phyloP scores from a whole-genome alignment of 306 rosid genomes.

The Vigna angularis region DNA sequence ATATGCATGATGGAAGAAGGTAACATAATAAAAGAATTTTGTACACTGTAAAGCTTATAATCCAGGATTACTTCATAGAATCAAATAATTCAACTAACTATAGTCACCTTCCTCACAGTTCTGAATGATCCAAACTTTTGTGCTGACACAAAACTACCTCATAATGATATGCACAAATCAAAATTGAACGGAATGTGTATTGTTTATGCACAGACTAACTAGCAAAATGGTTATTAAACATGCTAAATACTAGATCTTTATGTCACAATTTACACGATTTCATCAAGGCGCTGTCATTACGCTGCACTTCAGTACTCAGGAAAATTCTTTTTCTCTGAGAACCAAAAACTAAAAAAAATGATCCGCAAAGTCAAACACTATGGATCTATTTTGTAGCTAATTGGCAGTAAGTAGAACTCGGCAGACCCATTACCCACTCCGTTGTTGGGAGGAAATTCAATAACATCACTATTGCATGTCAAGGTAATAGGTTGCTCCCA shows the following conservation, averaged over 20 bases:
- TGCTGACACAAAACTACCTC: constrained; percentile 7
- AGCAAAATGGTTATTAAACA: background rate
- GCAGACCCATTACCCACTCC: background rate
- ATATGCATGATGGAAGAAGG: no score
- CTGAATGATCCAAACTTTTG: background rate
- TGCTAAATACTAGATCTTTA: background rate
- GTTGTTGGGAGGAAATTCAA: background rate
- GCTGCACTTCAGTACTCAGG: background rate
- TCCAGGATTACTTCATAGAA: background rate
- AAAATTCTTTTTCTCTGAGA: background rate
- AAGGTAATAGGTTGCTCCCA: background rate
- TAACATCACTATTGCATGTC: background rate
- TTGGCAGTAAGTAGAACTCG: background rate
- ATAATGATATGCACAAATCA: background rate
- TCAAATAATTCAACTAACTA: constrained; percentile 27
- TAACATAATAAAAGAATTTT: no score
- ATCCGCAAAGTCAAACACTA: background rate
- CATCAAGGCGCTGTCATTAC: background rate
- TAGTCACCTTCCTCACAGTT: background rate
- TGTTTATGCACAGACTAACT: background rate
- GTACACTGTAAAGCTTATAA: no score
- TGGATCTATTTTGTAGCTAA: background rate
- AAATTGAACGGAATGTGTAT: background rate
- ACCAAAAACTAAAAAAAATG: background rate
- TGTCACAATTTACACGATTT: background rate